Base-by-base conservation (phyloP, 257 asterid genomes). In the Dorcoceras hygrometricum region DNA sequence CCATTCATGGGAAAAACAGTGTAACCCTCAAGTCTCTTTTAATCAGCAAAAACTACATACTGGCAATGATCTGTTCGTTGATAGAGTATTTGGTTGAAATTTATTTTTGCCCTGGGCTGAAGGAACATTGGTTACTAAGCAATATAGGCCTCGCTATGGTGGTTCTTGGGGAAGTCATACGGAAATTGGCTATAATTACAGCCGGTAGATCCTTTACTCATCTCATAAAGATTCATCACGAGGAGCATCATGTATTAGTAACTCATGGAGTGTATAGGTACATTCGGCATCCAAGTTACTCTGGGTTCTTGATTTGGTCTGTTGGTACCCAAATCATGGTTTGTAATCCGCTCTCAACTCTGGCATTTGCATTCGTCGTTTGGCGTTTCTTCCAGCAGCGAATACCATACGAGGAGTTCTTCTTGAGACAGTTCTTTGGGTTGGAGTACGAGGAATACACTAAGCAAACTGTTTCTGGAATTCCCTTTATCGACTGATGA, bases 371-470 rank as follows among this genome's bases (percentile, higher is more conserved):
- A 1, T 23, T 73, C 23, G 95, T 86, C 6, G 96, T 88, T 57
- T 90, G 96, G 97, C 77, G 36, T 32, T 93, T 93, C 78, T 93
- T 90, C 75, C 77, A 75, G 5, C 50, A 65, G 75, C 66, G 97
- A 67, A 88, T 90, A 64, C 95, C 89, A 5, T 90, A 88, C 14
- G 99, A 93, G 80, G 97, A 93, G 77, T 86, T 73, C 62, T 93
- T 84, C 87, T 79, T 90, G 87, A 77, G 78, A 82, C 95, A 79
- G 78, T 93, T 83, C 64, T 90, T 93, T 34, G 96, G 96, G 59
- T 63, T 81, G 6, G 80, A 74, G 54, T 93, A 90, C 8, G 95
- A 82, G 66, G 85, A 80, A 51, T 93, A 90, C 62, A 90, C 87
- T 60, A 64, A 65, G 23, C 73, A 61, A 66, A 87, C 94, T 39